Conservation (phyloP, 371 early-diverging fungal species). For the Apophysomyces ossiformis region DNA sequence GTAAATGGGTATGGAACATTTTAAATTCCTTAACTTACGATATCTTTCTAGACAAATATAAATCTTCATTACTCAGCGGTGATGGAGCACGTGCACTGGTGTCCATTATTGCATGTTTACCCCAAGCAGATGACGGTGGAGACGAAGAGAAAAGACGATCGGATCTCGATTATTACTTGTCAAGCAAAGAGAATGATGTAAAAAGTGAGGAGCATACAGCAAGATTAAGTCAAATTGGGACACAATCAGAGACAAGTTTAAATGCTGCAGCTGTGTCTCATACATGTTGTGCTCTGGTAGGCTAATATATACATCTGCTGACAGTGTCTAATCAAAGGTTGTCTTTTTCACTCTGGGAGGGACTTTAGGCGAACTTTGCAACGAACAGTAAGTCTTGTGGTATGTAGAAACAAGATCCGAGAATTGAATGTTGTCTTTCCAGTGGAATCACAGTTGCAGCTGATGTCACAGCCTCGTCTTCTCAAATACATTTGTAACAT, state of each 20-base stretch:
- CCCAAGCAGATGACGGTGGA: slow-evolving; percentile 17
- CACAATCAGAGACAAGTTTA: slow-evolving; percentile 3
- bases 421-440: slow-evolving; percentile 8
- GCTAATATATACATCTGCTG: neutral
- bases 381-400: slow-evolving; percentile 47
- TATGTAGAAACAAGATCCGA: neutral
- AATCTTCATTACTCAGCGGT: slow-evolving; percentile 52
- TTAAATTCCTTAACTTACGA: neutral
- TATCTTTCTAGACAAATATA: slow-evolving; percentile 49
- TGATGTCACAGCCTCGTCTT: slow-evolving; percentile 56
- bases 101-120: slow-evolving; percentile 37
- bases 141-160: slow-evolving; percentile 11
- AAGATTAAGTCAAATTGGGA: neutral
- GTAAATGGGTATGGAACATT: slow-evolving; percentile 23
- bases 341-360: neutral
- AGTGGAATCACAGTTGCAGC: slow-evolving; percentile 58
- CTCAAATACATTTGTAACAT: slow-evolving; percentile 48
- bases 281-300: slow-evolving; percentile 60
- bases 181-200: slow-evolving; percentile 8
- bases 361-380: slow-evolving; percentile 57
- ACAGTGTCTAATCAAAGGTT: too few relatives aligned
- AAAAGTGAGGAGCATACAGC: neutral
- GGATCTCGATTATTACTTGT: slow-evolving; percentile 22
- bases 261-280: slow-evolving; percentile 56
- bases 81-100: slow-evolving; percentile 54